A percentile compares a stretch with the other conserved stretches of the same genome.
Evolutionary conservation across 2,329 filamentous ascomycete species (phyloP).

Genomic region (Xylariaceae sp.): DNA sequence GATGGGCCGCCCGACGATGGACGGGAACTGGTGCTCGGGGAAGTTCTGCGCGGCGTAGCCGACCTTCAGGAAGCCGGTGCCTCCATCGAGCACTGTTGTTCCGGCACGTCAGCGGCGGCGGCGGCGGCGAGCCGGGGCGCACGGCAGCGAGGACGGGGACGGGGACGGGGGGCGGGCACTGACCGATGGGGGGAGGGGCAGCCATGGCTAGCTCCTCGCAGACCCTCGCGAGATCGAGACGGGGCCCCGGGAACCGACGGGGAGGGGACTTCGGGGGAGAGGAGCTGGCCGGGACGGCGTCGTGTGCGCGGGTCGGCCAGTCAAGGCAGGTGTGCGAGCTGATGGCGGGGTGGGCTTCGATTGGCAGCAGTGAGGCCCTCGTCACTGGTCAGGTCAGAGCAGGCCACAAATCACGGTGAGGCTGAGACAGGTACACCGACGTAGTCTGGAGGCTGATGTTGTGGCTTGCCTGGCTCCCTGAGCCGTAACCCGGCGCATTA

Average conservation of each 20-base stretch:
- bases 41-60: constrained; percentile 99
- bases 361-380: background rate
- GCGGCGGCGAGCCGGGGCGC: constrained; percentile 1
- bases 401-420: background rate
- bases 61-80: constrained; percentile 98
- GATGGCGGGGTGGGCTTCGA: constrained; percentile 11
- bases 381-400: background rate
- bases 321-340: constrained; percentile 1
- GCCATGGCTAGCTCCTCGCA: no score
- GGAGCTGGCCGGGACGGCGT: constrained; percentile 1
- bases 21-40: constrained; percentile 96
- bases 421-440: no score
- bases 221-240: no score
- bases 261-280: constrained; percentile 4
- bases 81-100: constrained; percentile 95
- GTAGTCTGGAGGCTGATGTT: background rate
- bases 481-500: no score
- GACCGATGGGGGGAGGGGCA: constrained; percentile 47
- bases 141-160: constrained; percentile 8
- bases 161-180: constrained; percentile 18
- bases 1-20: constrained; percentile 95
- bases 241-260: no score
- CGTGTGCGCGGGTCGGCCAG: background rate
- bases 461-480: no score
- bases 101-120: constrained; percentile 16